Conservation (phyloP, 2,329 filamentous ascomycete species). For the Simplicillium sp. region DNA sequence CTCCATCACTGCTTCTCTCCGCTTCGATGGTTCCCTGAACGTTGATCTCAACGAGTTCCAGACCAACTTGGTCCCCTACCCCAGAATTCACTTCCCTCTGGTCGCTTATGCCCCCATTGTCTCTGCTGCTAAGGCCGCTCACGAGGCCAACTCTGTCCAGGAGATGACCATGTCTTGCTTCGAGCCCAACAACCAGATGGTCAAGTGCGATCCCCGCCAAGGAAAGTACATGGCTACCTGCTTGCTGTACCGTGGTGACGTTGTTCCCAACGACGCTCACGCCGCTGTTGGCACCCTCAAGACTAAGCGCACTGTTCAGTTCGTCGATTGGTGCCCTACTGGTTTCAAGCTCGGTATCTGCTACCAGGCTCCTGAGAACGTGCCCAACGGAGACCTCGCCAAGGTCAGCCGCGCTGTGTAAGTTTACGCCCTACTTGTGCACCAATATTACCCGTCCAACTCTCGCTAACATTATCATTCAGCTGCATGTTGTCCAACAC, state of each 20-base stretch:
- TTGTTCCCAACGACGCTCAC: constrained; percentile 94
- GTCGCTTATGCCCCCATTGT: constrained; percentile 93
- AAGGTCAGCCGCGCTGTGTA: constrained; percentile 98
- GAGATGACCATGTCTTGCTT: constrained; percentile 99
- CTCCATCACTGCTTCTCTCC: constrained; percentile 95
- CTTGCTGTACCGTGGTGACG: constrained; percentile 94
- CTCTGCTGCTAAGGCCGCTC: constrained; percentile 87
- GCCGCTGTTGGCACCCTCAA: constrained; percentile 89
- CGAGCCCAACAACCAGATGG: constrained; percentile 99
- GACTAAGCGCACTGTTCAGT: constrained; percentile 98
- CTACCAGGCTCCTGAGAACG: constrained; percentile 94
- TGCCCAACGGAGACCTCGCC: constrained; percentile 93
- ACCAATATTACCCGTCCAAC: constrained; percentile 5
- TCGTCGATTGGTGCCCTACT: constrained; percentile 99
- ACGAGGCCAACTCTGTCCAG: constrained; percentile 96
- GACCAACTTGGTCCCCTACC: constrained; percentile 98
- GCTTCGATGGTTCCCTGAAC: constrained; percentile 97
- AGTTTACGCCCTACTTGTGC: constrained; percentile 28
- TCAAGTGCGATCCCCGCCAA: constrained; percentile 96
- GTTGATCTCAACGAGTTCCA: constrained; percentile 99
- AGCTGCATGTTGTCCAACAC: constrained; percentile 99
- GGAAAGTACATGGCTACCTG: constrained; percentile 99
- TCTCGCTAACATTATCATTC: constrained; percentile 11
- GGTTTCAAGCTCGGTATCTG: constrained; percentile 99
- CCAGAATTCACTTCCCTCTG: constrained; percentile 98